A percentile compares a stretch with the other conserved stretches of the same genome.
Conservation (phyloP, 257 asterid genomes). For the Nicotiana otophora region DNA sequence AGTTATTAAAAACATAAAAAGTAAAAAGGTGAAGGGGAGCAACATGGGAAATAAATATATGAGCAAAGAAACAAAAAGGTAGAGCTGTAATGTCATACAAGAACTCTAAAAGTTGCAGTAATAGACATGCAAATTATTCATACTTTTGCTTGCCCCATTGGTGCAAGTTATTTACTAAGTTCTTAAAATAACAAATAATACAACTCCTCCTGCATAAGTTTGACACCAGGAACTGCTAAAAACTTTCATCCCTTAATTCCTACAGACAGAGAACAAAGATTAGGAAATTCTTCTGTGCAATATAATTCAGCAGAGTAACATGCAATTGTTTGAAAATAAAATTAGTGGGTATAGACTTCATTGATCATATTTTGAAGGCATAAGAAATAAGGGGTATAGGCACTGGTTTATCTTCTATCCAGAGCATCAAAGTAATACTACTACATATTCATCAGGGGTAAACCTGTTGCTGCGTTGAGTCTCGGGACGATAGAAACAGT, state of each 20-base stretch:
- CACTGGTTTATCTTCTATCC: not conserved
- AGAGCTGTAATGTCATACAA: not conserved
- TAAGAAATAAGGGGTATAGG: not conserved
- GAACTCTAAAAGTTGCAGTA: not conserved
- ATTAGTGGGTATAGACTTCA: not conserved
- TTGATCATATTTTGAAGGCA: not conserved
- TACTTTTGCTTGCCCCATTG: not conserved
- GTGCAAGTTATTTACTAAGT: not conserved
- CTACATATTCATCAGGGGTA: not conserved
- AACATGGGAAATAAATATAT: not conserved
- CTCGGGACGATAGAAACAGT: not conserved
- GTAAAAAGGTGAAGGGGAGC: not conserved
- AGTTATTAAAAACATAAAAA: too few relatives aligned
- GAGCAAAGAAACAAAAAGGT: too few relatives aligned
- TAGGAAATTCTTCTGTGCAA: not conserved
- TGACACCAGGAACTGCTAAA: not conserved
- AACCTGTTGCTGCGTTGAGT: not conserved
- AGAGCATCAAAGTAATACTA: not conserved
- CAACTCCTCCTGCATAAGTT: not conserved
- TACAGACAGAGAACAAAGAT: conserved; percentile 7
- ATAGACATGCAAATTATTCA: not conserved
- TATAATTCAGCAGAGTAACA: not conserved
- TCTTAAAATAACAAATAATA: not conserved
- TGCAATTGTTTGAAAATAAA: not conserved
- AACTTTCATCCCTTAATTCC: conserved; percentile 19